Base-by-base conservation (phyloP, 345 rosid species). In the Limnanthes douglasii region DNA sequence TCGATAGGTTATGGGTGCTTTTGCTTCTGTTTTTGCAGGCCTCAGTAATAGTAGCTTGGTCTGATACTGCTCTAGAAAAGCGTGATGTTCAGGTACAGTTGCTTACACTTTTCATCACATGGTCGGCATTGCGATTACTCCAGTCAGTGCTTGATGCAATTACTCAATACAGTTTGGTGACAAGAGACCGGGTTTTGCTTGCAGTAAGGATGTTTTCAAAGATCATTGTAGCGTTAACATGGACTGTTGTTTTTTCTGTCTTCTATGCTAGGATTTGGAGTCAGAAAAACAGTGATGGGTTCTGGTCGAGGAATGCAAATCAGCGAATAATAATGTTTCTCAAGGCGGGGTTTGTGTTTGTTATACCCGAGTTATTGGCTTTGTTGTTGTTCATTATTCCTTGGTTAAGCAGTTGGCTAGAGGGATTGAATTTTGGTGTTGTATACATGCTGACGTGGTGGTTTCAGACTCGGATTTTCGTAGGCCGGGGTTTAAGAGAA, bases 401-500 rank as follows among this genome's bases (percentile, higher is more conserved):
- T 19, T 86, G 97, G 78, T 37, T 86, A 38, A 62, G 97, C 60
- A 86, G 64, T 36, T 68, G 54, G 56, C 23, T 82, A 16, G 94
- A 86, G 57, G 79, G 73, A 52, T 32, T 70, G 56, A 61, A 86
- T 48, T 73, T 78, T 76, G 51, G 55, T 25, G 10, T 67, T 32
- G 52, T 82, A 27, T 78, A 73, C 37, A 31, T 74, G 29, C 44
- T 73, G 20, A 78, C 88, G 3, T 86, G 97, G 94, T 86, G 97
- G 97, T 86, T 86, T 55, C 72, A 82, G 44, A 64, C 70, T 11
- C 54, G 79, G 50, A 62, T 57, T 39, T 82, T 86, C 15, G 93
- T 86, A 11, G 94, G 93, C 15, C 85, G 97, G 37, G 97, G 93
- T 13, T 41, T 86, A 50, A 70, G 97, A 60, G 97, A 86, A 66